Base-by-base conservation (phyloP, 1,139 yeast genomes). In the Magnusiomyces fungicola region DNA sequence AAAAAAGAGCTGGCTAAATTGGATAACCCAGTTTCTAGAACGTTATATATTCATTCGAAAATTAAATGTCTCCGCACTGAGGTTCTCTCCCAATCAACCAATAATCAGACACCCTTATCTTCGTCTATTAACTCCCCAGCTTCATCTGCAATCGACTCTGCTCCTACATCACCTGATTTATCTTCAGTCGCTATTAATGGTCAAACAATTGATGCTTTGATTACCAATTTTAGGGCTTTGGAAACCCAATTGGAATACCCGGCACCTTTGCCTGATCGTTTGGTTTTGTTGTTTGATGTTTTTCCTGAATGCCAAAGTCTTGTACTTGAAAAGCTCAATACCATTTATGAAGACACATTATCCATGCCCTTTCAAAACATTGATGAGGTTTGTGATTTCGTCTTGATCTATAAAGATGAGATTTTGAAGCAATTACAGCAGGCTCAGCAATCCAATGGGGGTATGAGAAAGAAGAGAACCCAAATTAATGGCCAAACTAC, bases 211-310 rank as follows among this genome's bases (percentile, higher is more conserved):
- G 43, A 36, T 4, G 22, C 23, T 2, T 30, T 47, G 1, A 48
- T 56, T 16, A 43, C 46, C 27, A 38, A 50, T 30, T 56, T 56
- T 29, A 49, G 52, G 12, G 39, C 39, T 24, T 44, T 53, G 3
- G 58, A 56, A 43, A 18, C 50, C 22, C 55, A 56, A 37, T 40
- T 56, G 10, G 58, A 56, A 16, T 29, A 19, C 18, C 54, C 55
- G 1, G 56, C 52, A 1, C 57, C 57, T 18, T 33, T 56, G 7
- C 56, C 56, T 2, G 57, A 56, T 40, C 45, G 57, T 16, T 36
- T 55, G n/a, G 49, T 40, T 22, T 41, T 54, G 50, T 33, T 55
- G 9, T 33, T 51, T 16, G 46, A 49, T n/a, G 48, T 55, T 10
- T 27, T 55, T 12, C 56, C 58, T 3, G 51, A 44, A n/a, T 46